Conservation (phyloP, 2,329 filamentous ascomycete genomes). For the Septoria petroselini region DNA sequence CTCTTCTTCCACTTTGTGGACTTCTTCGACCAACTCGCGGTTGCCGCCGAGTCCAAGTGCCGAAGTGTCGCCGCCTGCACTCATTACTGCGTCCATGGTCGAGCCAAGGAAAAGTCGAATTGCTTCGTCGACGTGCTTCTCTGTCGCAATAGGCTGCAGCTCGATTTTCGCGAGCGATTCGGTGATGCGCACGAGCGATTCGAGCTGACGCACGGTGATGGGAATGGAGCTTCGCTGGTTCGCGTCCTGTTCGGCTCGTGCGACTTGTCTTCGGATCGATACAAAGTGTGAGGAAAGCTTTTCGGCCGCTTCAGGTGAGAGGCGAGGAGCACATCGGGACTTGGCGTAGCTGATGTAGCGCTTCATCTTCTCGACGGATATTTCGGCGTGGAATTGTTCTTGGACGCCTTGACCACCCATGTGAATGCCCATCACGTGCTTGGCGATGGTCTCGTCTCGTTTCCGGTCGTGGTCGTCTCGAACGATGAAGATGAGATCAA, state of each 20-base stretch:
- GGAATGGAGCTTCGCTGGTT: slow-evolving; percentile 91
- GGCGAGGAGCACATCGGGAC: slow-evolving; percentile 87
- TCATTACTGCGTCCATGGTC: slow-evolving; percentile 87
- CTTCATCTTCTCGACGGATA: slow-evolving; percentile 94
- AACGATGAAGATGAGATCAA: slow-evolving; percentile 99
- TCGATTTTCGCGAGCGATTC: slow-evolving; percentile 91
- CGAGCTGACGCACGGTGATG: slow-evolving; percentile 94
- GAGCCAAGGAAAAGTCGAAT: slow-evolving; percentile 94
- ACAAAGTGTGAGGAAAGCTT: slow-evolving; percentile 97
- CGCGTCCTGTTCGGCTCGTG: slow-evolving; percentile 82
- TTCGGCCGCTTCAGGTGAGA: slow-evolving; percentile 86
- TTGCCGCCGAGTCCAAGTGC: slow-evolving; percentile 73
- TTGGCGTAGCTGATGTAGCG: slow-evolving; percentile 97
- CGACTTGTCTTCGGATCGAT: slow-evolving; percentile 89
- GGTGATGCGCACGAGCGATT: slow-evolving; percentile 95
- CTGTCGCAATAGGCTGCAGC: slow-evolving; percentile 79
- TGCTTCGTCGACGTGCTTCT: slow-evolving; percentile 92
- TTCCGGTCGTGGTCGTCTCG: slow-evolving; percentile 87
- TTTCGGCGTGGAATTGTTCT: slow-evolving; percentile 85
- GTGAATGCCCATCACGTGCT: slow-evolving; percentile 95
- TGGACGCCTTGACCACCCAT: slow-evolving; percentile 84
- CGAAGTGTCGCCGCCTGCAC: slow-evolving; percentile 57
- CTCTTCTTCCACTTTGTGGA: slow-evolving; percentile 81
- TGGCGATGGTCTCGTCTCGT: slow-evolving; percentile 89
- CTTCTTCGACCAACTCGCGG: slow-evolving; percentile 88